phyloP scores from a whole-genome alignment of 2,329 filamentous ascomycete genomes.

The Chrysoporthe austroafricana region DNA sequence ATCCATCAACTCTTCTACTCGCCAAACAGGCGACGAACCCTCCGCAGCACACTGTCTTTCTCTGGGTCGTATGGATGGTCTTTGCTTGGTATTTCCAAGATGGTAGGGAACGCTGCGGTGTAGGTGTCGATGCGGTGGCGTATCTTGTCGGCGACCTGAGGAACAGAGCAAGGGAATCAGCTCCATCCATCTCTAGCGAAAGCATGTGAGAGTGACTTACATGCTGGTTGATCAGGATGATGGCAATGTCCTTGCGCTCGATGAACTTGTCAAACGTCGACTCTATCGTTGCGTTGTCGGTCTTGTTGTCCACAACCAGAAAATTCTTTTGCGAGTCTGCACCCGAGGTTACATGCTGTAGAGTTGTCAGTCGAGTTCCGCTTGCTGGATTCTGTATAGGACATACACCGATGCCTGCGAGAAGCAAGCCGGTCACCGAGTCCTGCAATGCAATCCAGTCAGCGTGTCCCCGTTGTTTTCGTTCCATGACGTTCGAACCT shows the following conservation, averaged over 20 bases:
- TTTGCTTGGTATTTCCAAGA: constrained; percentile 97
- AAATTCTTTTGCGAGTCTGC: constrained; percentile 97
- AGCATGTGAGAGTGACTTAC: constrained; percentile 53
- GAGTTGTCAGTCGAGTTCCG: constrained; percentile 22
- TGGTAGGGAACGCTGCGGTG: constrained; percentile 91
- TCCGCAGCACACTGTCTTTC: constrained; percentile 94
- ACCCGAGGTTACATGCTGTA: constrained; percentile 84
- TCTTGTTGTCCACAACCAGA: constrained; percentile 93
- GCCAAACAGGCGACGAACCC: constrained; percentile 71
- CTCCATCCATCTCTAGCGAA: too few relatives aligned
- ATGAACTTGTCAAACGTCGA: constrained; percentile 88
- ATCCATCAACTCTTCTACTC: constrained; percentile 54
- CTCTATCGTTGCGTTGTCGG: constrained; percentile 85
- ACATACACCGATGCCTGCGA: constrained; percentile 89
- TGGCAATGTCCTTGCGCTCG: constrained; percentile 93
- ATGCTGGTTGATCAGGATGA: constrained; percentile 97
- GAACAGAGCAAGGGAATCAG: neutral
- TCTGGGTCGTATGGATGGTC: constrained; percentile 99
- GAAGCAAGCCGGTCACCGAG: constrained; percentile 91
- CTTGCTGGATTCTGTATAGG: neutral
- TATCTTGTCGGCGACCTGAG: constrained; percentile 90
- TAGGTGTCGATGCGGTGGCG: constrained; percentile 88
- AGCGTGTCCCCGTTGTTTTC: constrained; percentile 14
- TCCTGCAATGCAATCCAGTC: constrained; percentile 60
- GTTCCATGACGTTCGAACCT: constrained; percentile 57